Evolutionary conservation across 2,329 filamentous ascomycete genomes (phyloP), one percentile per base, ranked within the genome.

Genomic region (Ciborinia camelliae): DNA sequence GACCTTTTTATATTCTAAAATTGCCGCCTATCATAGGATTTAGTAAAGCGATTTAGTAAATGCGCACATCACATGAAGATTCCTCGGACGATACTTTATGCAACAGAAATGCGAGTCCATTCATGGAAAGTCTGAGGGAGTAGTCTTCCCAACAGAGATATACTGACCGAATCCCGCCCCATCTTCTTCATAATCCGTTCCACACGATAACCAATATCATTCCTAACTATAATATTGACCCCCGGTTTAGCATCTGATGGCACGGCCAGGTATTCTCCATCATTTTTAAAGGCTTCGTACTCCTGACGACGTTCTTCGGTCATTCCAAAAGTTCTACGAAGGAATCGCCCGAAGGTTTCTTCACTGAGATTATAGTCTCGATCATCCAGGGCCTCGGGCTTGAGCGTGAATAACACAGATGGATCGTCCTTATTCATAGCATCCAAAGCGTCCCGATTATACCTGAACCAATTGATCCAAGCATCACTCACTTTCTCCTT

Each of bases 341-440:
- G 81, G n/a, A 91, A 83, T 60, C 82, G 85, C 64, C 87, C 84
- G 0, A 97, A 79, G 0, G 79, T 81, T 10, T 78, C 73, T 37
- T 84, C 79, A 72, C 90, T 85, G 1, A 96, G 80, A 45, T 81
- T 83, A 74, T 93, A 96, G 2, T 94, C 90, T 35, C 91, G 84
- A 73, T 96, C 92, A 3, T 86, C 87, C 62, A 92, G 82, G 68
- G 83, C 87, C 68, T 92, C 61, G 3, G 61, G 51, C 8, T 47
- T 63, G 3, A 63, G 61, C 2, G 61, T 57, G 8, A 35, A 63
- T 10, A 39, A n/a, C 3, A 58, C 32, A 20, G 52, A 55, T 15
- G 51, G 51, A n/a, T 63, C 61, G n/a, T 63, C 51, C 26, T 35
- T 45, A 26, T 57, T 18, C 32, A 63, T 58, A 0, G 81, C 79